These are phyloP conservation scores for Eudorina sp. DNA, from an alignment of 139 green algal genomes.

Conservation along the genomic window DNA sequence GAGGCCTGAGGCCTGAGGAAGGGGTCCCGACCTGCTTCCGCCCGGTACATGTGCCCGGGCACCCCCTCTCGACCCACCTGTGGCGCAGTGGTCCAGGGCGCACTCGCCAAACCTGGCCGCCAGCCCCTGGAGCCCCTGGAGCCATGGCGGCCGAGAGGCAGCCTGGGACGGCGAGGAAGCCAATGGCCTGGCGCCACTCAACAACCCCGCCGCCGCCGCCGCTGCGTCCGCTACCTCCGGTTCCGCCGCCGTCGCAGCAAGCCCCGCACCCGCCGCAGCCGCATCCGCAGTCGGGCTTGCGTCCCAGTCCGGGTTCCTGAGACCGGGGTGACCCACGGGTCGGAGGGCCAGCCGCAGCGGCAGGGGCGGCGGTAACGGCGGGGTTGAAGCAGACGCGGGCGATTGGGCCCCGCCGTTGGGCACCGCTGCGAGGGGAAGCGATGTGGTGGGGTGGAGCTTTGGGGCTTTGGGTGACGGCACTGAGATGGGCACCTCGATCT, in stretches of 20 bases:
- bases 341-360: constrained; percentile 39
- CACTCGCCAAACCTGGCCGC: background rate
- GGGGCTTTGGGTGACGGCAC: no score
- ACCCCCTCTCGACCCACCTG: background rate
- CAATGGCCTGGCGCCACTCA: background rate
- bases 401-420: no score
- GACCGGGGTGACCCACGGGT: background rate
- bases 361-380: background rate
- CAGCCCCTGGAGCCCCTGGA: background rate
- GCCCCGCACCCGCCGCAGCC: background rate
- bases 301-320: background rate
- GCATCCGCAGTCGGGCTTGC: background rate
- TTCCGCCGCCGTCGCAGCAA: background rate
- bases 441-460: no score
- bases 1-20: no score
- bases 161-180: background rate
- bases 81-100: background rate
- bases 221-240: no score
- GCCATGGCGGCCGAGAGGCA: background rate
- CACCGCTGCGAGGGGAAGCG: no score
- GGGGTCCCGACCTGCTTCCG: no score
- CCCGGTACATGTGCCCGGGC: no score
- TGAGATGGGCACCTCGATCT: no score
- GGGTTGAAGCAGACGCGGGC: no score
- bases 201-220: no score